phyloP scores from a whole-genome alignment of 148 eudicot species.

The Amaranthus palmeri region DNA sequence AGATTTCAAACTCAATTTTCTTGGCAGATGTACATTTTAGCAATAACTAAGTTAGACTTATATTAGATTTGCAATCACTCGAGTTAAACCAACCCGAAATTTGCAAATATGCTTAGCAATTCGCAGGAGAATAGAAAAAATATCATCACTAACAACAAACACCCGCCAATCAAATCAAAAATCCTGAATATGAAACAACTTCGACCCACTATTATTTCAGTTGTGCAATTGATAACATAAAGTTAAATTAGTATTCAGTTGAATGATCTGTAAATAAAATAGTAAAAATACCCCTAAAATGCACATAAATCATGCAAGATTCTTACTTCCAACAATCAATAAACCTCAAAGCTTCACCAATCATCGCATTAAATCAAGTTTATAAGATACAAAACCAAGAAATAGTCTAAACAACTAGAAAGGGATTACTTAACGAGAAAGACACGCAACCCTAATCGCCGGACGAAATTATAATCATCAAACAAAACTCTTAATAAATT shows the following conservation, averaged over 20 bases:
- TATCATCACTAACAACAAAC: not conserved
- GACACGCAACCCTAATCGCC: no score
- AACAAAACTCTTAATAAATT: not conserved
- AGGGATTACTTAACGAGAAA: not conserved
- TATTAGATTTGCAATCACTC: no score
- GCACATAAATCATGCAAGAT: not conserved
- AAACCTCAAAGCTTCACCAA: not conserved
- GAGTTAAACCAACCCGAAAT: no score
- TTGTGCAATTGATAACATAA: no score
- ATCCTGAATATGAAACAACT: no score
- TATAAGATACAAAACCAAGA: not conserved
- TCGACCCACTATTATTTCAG: no score
- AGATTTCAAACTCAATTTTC: not conserved
- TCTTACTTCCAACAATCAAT: not conserved
- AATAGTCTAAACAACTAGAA: not conserved
- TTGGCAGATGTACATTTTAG: no score
- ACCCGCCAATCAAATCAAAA: not conserved
- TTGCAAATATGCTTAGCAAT: not conserved
- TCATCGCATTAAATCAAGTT: not conserved
- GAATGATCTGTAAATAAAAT: no score
- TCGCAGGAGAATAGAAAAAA: not conserved
- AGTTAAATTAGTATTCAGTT: no score
- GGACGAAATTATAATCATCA: no score
- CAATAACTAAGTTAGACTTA: not conserved
- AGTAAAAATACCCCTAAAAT: not conserved